These are phyloP conservation scores for Lachnellula suecica DNA, from an alignment of 2,329 filamentous ascomycete species.

Conservation along the genomic window DNA sequence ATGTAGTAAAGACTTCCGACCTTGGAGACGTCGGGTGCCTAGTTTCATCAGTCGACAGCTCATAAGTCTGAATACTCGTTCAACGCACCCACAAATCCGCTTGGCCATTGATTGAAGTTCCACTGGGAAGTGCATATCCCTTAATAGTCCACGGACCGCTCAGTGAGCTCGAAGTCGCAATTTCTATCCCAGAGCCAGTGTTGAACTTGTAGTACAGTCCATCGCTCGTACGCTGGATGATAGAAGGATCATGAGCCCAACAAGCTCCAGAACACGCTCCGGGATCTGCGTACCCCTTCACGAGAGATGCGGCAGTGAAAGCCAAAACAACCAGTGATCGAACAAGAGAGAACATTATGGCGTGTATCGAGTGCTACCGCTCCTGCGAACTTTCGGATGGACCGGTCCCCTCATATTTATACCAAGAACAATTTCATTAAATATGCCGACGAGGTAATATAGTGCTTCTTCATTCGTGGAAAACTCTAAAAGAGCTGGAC, in stretches of 20 bases:
- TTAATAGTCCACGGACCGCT: slow-evolving; percentile 41
- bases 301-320: slow-evolving; percentile 5
- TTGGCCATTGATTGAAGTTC: slow-evolving; percentile 38
- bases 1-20: slow-evolving; percentile 60
- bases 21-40: slow-evolving; percentile 63
- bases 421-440: not conserved
- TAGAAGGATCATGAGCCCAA: slow-evolving; percentile 40
- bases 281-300: slow-evolving; percentile 34
- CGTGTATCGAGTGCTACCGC: not conserved
- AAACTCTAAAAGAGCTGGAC: not conserved
- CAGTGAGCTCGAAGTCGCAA: slow-evolving; percentile 37
- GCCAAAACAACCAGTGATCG: not conserved
- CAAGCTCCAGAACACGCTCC: slow-evolving; percentile 40
- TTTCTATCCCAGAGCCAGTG: slow-evolving; percentile 39
- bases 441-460: not conserved
- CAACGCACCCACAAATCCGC: slow-evolving; percentile 40
- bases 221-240: slow-evolving; percentile 40
- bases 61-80: not conserved
- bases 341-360: slow-evolving; percentile 3
- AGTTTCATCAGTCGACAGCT: not conserved
- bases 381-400: not conserved
- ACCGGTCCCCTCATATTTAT: not conserved
- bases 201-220: slow-evolving; percentile 44
- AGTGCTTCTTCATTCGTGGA: not conserved
- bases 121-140: slow-evolving; percentile 37